Conservation (phyloP, 148 eudicot genomes). For the Diospyros kaki region DNA sequence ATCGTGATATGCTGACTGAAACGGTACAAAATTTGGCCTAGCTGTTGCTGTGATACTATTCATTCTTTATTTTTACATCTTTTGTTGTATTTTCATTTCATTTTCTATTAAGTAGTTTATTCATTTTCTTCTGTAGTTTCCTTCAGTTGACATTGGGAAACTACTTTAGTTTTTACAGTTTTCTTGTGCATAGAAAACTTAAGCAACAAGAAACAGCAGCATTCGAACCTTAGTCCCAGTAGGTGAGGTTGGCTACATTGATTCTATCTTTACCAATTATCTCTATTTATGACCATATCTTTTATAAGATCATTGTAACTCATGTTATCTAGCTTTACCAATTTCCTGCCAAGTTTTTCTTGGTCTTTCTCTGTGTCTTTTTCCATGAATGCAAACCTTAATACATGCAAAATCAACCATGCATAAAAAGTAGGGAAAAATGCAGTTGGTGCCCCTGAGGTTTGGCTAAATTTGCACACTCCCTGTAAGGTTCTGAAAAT, state of each 20-base stretch:
- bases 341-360: too few species aligned
- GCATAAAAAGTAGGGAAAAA: too few species aligned
- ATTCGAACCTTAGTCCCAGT: too few species aligned
- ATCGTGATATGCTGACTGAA: slow-evolving; percentile 44
- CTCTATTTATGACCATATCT: too few species aligned
- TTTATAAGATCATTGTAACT: not conserved
- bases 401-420: too few species aligned
- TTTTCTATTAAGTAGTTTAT: not conserved
- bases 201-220: not conserved
- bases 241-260: too few species aligned
- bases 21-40: slow-evolving; percentile 41
- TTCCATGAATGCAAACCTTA: too few species aligned
- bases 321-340: not conserved
- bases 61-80: not conserved
- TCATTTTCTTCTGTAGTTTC: slow-evolving; percentile 2
- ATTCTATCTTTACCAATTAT: too few species aligned
- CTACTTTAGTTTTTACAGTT: not conserved
- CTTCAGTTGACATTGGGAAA: not conserved
- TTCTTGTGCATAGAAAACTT: slow-evolving; percentile 4
- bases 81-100: not conserved
- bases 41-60: not conserved
- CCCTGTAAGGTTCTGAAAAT: too few species aligned
- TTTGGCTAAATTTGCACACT: too few species aligned
- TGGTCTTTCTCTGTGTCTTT: too few species aligned
- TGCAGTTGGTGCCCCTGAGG: too few species aligned